A percentile compares a stretch with the other conserved stretches of the same genome.
phyloP scores from a whole-genome alignment of 257 asterid species.

The Przewalskia tangutica region DNA sequence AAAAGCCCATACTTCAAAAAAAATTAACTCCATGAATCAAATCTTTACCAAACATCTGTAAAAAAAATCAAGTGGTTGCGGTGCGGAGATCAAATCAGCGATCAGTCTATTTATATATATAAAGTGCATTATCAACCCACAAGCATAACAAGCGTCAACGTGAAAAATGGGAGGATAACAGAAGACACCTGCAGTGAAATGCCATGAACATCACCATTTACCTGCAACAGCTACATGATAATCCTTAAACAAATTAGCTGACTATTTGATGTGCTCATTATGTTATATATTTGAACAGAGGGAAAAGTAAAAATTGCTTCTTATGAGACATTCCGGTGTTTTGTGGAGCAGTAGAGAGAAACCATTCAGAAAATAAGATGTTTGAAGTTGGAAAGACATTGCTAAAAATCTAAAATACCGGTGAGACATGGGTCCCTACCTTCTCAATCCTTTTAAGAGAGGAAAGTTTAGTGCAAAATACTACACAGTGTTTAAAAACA shows the following conservation, averaged over 20 bases:
- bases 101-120: background rate
- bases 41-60: background rate
- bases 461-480: constrained; percentile 25
- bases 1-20: background rate
- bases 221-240: constrained; percentile 35
- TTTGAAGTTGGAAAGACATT: constrained; percentile 13
- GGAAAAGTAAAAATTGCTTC: constrained; percentile 10
- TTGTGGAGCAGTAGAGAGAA: background rate
- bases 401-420: constrained; percentile 18
- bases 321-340: background rate
- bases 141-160: background rate
- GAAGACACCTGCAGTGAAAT: constrained; percentile 21
- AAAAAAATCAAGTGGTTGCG: background rate
- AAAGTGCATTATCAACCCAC: background rate
- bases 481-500: constrained; percentile 50
- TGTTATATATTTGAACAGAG: background rate
- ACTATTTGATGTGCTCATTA: background rate
- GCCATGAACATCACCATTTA: constrained; percentile 19
- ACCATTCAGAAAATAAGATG: constrained; percentile 8
- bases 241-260: constrained; percentile 26
- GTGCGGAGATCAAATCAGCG: background rate
- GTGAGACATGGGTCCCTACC: constrained; percentile 11
- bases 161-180: constrained; percentile 1
- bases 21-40: background rate
- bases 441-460: constrained; percentile 29